Percentiles rank a stretch among this genome's conserved stretches.
Evolutionary conservation across 2,329 filamentous ascomycete genomes (phyloP).

Genomic region (Volutella citrinella): DNA sequence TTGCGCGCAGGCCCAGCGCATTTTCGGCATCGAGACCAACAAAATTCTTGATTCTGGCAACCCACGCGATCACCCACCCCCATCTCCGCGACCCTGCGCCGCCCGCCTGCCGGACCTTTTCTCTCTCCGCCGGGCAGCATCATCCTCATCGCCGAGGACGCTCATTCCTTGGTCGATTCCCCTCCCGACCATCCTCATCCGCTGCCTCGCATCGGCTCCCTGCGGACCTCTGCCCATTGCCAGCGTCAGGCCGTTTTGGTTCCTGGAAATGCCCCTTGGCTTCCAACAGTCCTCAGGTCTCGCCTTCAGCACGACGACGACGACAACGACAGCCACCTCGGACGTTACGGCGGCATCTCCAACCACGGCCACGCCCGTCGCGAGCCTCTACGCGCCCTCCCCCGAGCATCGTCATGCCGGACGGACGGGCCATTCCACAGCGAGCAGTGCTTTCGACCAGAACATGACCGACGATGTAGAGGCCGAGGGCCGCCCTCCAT

Average conservation of each 20-base stretch:
- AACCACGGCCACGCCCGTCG: constrained; percentile 5
- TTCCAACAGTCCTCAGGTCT: constrained; percentile 21
- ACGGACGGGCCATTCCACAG: constrained; percentile 23
- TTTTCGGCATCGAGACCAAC: constrained; percentile 5
- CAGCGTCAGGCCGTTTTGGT: too few species aligned
- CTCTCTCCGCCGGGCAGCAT: too few species aligned
- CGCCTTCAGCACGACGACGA: constrained; percentile 17
- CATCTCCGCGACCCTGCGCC: constrained; percentile 1
- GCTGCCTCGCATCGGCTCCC: constrained; percentile 9
- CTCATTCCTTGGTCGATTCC: too few species aligned
- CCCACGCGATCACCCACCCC: constrained; percentile 1
- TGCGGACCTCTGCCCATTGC: too few species aligned
- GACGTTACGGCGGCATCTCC: constrained; percentile 11
- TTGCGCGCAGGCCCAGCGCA: constrained; percentile 6
- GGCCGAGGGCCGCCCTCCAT: constrained; percentile 42
- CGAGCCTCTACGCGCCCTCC: constrained; percentile 19
- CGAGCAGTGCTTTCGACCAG: constrained; percentile 24
- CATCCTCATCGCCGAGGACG: too few species aligned
- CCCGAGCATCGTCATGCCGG: constrained; percentile 32
- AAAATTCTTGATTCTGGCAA: constrained; percentile 7
- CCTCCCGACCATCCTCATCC: constrained; percentile 2
- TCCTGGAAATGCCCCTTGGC: constrained; percentile 25
- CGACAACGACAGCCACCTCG: constrained; percentile 12
- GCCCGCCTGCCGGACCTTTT: neutral
- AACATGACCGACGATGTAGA: constrained; percentile 38